A percentile compares a stretch with the other conserved stretches of the same genome.
Evolutionary conservation across 2,329 filamentous ascomycete species (phyloP).

Genomic region (Fusarium sarcochroum): DNA sequence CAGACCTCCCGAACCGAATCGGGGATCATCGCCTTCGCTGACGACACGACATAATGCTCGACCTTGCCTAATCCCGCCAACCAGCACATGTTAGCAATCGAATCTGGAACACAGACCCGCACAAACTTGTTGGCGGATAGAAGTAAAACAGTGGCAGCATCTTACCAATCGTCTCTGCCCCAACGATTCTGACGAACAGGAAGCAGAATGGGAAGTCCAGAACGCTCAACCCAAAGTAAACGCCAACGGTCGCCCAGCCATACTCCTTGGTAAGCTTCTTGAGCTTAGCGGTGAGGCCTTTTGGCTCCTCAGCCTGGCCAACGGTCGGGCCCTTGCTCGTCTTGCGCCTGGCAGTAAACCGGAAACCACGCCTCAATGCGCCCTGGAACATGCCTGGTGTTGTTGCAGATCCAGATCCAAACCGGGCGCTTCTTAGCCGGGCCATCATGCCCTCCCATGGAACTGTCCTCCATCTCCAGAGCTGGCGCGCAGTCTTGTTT

Average conservation of each 20-base stretch:
- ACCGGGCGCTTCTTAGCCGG: constrained; percentile 34
- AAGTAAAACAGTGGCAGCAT: constrained; percentile 13
- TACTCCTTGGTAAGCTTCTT: constrained; percentile 92
- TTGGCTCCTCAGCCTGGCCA: constrained; percentile 46
- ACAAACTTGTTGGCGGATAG: constrained; percentile 14
- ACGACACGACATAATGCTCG: constrained; percentile 77
- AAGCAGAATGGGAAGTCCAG: constrained; percentile 98
- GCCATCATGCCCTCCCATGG: constrained; percentile 40
- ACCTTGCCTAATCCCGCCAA: constrained; percentile 61
- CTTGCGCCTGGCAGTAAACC: constrained; percentile 53
- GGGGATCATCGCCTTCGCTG: constrained; percentile 71
- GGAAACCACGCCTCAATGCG: constrained; percentile 52
- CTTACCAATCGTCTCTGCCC: constrained; percentile 87
- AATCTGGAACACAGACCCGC: neutral
- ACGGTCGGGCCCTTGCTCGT: constrained; percentile 44
- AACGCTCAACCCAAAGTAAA: constrained; percentile 86
- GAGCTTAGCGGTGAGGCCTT: constrained; percentile 77
- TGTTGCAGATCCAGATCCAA: constrained; percentile 33
- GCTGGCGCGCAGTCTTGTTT: constrained; percentile 33
- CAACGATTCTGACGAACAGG: constrained; percentile 84
- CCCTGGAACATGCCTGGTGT: constrained; percentile 43
- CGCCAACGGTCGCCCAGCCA: constrained; percentile 92
- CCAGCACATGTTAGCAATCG: constrained; percentile 32
- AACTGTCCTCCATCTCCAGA: constrained; percentile 39
- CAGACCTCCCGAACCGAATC: constrained; percentile 68